A percentile compares a stretch with the other conserved stretches of the same genome.
These are phyloP conservation scores for Brasilioporus rufonigricans DNA, from an alignment of 768 basidiomycete genomes.

Conservation along the genomic window DNA sequence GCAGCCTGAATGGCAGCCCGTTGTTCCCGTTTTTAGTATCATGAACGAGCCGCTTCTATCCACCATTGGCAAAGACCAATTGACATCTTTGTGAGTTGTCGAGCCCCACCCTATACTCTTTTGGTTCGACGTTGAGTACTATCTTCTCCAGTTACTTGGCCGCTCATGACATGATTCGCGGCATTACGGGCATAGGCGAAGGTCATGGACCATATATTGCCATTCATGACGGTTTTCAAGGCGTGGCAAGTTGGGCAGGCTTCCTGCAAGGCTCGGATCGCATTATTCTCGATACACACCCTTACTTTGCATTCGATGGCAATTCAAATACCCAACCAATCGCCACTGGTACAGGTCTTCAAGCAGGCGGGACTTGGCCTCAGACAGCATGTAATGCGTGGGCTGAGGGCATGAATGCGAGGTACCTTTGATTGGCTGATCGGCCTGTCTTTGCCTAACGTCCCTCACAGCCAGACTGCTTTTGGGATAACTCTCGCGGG, in stretches of 20 bases:
- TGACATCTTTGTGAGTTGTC: conserved; percentile 60
- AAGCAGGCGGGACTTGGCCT: conserved; percentile 47
- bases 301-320: conserved; percentile 62
- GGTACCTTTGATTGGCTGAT: conserved; percentile 23
- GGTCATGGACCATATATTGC: conserved; percentile 57
- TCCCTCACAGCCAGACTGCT: conserved; percentile 36
- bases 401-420: conserved; percentile 52
- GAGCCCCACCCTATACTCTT: background rate
- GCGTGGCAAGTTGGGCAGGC: conserved; percentile 42
- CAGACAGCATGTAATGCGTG: conserved; percentile 53
- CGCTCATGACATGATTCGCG: conserved; percentile 62
- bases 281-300: conserved; percentile 62
- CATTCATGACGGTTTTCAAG: conserved; percentile 64
- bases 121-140: background rate
- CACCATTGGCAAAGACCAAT: conserved; percentile 50
- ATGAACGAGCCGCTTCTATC: conserved; percentile 58
- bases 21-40: conserved; percentile 61
- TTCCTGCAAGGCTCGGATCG: conserved; percentile 61
- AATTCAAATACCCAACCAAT: conserved; percentile 34
- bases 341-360: conserved; percentile 29
- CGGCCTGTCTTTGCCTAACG: background rate
- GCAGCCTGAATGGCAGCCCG: conserved; percentile 66
- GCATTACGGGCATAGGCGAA: conserved; percentile 69
- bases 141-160: conserved; percentile 47
- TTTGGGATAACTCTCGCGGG: conserved; percentile 77